phyloP scores from a whole-genome alignment of 257 asterid species.

The Fraxinus americana region DNA sequence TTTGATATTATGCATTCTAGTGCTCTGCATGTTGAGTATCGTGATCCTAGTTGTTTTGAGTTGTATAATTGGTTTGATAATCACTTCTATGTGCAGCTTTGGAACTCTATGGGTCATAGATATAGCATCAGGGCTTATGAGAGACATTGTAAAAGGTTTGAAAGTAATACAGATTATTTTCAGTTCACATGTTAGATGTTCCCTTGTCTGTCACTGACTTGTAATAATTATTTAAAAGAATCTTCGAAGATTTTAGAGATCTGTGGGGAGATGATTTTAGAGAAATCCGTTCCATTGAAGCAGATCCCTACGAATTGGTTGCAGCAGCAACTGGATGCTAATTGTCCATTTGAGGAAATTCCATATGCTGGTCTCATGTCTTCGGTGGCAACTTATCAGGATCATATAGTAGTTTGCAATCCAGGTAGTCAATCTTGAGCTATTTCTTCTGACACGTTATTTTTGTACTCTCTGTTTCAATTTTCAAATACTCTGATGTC shows the following conservation, averaged over 20 bases:
- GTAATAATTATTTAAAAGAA: conserved; percentile 48
- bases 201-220: conserved; percentile 36
- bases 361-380: conserved; percentile 77
- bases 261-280: conserved; percentile 69
- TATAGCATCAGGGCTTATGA: conserved; percentile 59
- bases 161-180: conserved; percentile 12
- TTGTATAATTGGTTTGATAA: conserved; percentile 21
- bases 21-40: conserved; percentile 17
- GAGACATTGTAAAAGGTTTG: conserved; percentile 74
- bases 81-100: conserved; percentile 53
- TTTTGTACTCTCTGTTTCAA: conserved; percentile 15
- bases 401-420: conserved; percentile 66
- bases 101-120: conserved; percentile 81
- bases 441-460: conserved; percentile 9
- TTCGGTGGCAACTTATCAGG: conserved; percentile 56
- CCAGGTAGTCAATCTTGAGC: conserved; percentile 50
- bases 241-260: conserved; percentile 77
- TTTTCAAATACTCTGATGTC: conserved; percentile 2
- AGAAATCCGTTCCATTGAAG: conserved; percentile 59
- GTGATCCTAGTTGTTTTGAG: background rate
- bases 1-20: background rate
- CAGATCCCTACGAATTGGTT: conserved; percentile 65
- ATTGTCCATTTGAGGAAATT: conserved; percentile 51
- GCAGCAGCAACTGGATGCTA: conserved; percentile 42
- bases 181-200: conserved; percentile 14